Percentiles rank a stretch among this genome's conserved stretches.
These are phyloP conservation scores for Escallonia herrerae DNA, from an alignment of 129 eudicot genomes.

Conservation along the genomic window DNA sequence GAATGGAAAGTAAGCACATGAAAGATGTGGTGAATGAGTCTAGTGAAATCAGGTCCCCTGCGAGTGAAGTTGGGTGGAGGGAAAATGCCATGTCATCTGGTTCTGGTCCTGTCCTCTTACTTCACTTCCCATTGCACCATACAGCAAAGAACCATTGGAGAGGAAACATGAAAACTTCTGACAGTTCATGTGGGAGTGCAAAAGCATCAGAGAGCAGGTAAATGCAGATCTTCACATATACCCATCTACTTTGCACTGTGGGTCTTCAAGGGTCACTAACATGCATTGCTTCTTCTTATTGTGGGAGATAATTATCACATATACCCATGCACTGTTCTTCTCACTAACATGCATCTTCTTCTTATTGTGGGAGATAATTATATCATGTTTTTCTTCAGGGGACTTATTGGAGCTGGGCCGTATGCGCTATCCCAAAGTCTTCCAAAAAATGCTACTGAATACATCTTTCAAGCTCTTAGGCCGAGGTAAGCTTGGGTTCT, in stretches of 20 bases:
- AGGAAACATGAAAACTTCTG: constrained; percentile 4
- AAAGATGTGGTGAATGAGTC: constrained; percentile 9
- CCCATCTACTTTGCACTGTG: neutral
- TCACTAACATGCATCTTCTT: too few species aligned
- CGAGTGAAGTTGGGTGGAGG: constrained; percentile 35
- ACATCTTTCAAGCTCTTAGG: constrained; percentile 50
- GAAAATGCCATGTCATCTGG: constrained; percentile 42
- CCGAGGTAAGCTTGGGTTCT: constrained; percentile 25
- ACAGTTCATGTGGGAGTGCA: neutral
- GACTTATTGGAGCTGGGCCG: constrained; percentile 27
- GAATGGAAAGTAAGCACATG: constrained; percentile 14
- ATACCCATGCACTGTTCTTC: too few species aligned
- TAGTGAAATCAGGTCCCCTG: constrained; percentile 20
- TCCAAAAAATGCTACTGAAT: constrained; percentile 55
- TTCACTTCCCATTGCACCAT: constrained; percentile 53
- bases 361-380: neutral
- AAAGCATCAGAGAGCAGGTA: constrained; percentile 26
- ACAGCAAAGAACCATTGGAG: constrained; percentile 11
- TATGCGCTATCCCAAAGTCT: constrained; percentile 35
- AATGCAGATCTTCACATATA: neutral
- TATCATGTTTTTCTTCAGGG: constrained; percentile 19
- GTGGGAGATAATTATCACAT: too few species aligned
- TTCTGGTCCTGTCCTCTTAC: constrained; percentile 52
- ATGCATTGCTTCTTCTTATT: neutral
- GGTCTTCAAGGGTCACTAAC: neutral